Evolutionary conservation across 257 asterid genomes (phyloP), one percentile per base, ranked within the genome.

Genomic region (Cordia subcordata): DNA sequence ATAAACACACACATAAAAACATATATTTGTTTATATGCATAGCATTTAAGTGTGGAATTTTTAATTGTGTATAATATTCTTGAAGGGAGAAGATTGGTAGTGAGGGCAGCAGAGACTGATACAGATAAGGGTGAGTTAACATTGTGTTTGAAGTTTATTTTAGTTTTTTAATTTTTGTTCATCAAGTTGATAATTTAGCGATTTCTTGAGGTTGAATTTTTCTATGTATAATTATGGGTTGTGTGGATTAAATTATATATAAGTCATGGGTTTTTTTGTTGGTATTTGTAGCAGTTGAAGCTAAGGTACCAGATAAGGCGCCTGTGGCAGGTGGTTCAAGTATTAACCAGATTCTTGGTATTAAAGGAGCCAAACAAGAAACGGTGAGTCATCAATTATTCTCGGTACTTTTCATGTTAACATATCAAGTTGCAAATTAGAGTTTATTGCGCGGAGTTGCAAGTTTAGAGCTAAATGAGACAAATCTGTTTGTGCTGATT

Each of bases 31-130:
- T 13, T 53, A 5, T 40, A 18, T 12, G 4, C 9, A 27, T 38
- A 40, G 10, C 8, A 40, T 45, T 32, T 46, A 20, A 10, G 11
- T 58, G 0, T 39, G 46, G 44, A 49, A 19, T 52, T 9, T 33
- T 39, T 45, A 17, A 22, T 19, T 50, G 55, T 60, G 32, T 62
- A 49, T 62, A 70, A 66, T 47, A 17, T 61, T 67, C 52, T 32
- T 23, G 20, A 49, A 90, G 96, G 94, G 55, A 57, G 83, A 75
- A 76, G 84, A 68, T 70, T 79, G 57, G 80, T 68, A n/a, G 92
- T 91, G 69, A 82, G 87, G 61, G 95, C 96, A 61, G 39, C 94
- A 56, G 98, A 88, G 70, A 84, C 85, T 49, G 98, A 88, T 67
- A 76, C 92, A 17, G 68, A 86, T 66, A 79, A 88, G 79, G 82